Conservation (phyloP, 192 early-diverging fungal species). For the Diversispora epigaea region DNA sequence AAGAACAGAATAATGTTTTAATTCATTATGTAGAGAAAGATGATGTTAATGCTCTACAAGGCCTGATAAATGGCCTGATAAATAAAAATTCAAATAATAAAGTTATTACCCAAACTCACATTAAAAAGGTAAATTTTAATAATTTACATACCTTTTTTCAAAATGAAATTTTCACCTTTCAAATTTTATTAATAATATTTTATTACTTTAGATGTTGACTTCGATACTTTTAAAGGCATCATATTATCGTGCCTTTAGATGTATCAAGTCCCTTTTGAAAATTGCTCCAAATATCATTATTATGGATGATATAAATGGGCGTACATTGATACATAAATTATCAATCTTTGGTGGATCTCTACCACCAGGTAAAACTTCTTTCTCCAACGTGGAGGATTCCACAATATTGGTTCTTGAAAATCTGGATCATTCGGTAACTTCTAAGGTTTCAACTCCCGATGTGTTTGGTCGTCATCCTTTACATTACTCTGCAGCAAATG, state of each 20-base stretch:
- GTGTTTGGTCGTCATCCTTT: conserved; percentile 59
- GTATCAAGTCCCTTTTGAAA: conserved; percentile 41
- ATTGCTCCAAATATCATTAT: conserved; percentile 37
- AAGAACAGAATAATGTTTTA: not conserved
- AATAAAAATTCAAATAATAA: not conserved
- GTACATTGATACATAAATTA: conserved; percentile 58
- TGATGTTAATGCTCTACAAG: not conserved
- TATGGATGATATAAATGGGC: conserved; percentile 58
- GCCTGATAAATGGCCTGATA: not conserved
- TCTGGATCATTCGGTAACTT: conserved; percentile 37
- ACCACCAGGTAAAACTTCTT: conserved; percentile 8
- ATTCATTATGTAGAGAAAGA: not conserved
- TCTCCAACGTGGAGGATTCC: conserved; percentile 37
- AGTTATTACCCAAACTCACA: not conserved
- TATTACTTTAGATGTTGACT: conserved; percentile 28
- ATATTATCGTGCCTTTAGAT: conserved; percentile 38
- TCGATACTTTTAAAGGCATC: conserved; percentile 45
- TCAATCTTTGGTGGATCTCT: conserved; percentile 50
- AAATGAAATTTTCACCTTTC: not conserved
- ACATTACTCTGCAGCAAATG: conserved; percentile 62
- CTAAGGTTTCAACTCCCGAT: conserved; percentile 43
- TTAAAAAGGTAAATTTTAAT: not conserved
- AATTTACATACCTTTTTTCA: not conserved
- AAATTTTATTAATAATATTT: not conserved
- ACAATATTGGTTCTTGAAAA: conserved; percentile 41